Base-by-base conservation (phyloP, 2,329 filamentous ascomycete species). In the Colletotrichum incanum region DNA sequence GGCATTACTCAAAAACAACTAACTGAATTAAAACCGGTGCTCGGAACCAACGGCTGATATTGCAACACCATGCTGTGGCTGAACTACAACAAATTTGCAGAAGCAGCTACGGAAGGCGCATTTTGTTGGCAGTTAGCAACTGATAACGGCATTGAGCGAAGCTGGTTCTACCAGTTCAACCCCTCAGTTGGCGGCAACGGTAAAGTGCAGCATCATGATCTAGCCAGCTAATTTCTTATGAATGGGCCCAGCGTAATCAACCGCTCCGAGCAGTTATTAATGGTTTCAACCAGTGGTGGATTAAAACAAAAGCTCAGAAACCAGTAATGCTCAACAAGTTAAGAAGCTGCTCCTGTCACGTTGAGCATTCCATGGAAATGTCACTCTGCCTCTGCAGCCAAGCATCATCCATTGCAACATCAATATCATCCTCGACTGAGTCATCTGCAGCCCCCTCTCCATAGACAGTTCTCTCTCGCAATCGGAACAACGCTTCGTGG, bases 151-250 rank as follows among this genome's bases (percentile, higher is more conserved):
- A 47, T 65, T 1, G 8, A 31, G 65, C 66, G 20, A 55, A 41
- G 23, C 49, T 58, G 3, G 54, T 64, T 59, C 43, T 75, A 37
- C 56, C 65, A 65, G 67, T 66, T 63, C 69, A 77, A 77, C 49
- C 62, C 74, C 9, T 69, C 74, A 7, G 55, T 77, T 2, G 75
- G 74, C 26, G 28, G 50, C 1, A 60, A 73, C 41, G 77, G 79
- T 8, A 71, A 76, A 79, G 55, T 79, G 78, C 58, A 59, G 59
- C 58, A 75, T 71, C 14, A 60, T 65, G 23, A 65, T 78, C 47
- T 77, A 72, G 76, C 54, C 70, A 5, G 66, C 68, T 37, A 74
- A 79, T 39, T 75, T 68, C 18, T 79, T 79, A 66, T 79, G 77
- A 60, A 64, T 78, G 31, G 37, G 61, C 49, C 28, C 34, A 52